phyloP scores from a whole-genome alignment of 768 basidiomycete genomes.

The Mycena leptocephala region DNA sequence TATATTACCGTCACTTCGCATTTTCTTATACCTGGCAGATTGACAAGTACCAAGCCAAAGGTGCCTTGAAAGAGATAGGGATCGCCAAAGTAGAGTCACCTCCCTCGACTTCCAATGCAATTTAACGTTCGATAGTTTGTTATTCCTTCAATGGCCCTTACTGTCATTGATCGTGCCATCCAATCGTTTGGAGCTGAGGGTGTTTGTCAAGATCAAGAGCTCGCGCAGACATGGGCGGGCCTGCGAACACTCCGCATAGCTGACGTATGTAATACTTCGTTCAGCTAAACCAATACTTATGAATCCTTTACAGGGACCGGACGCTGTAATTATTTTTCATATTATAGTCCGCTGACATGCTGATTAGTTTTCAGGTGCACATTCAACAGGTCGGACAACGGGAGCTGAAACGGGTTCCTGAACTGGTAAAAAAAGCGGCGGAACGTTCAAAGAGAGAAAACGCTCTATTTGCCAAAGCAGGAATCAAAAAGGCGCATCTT shows the following conservation, averaged over 20 bases:
- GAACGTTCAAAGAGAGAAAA: conserved; percentile 76
- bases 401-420: conserved; percentile 86
- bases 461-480: conserved; percentile 72
- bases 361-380: conserved; percentile 73
- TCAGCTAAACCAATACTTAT: conserved; percentile 20
- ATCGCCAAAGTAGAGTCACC: conserved; percentile 86
- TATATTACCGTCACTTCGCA: not conserved
- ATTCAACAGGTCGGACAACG: conserved; percentile 95
- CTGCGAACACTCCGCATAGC: conserved; percentile 92
- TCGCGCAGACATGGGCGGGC: conserved; percentile 85
- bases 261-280: conserved; percentile 67
- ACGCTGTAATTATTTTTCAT: conserved; percentile 65
- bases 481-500: conserved; percentile 70
- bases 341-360: not conserved
- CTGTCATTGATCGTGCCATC: conserved; percentile 95
- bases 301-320: conserved; percentile 73
- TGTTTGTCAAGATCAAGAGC: conserved; percentile 88
- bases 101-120: not conserved
- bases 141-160: conserved; percentile 91
- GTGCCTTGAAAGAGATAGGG: conserved; percentile 97
- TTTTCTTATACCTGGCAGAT: conserved; percentile 66
- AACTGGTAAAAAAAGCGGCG: conserved; percentile 67
- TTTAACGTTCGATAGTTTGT: conserved; percentile 76
- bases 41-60: conserved; percentile 92
- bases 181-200: conserved; percentile 98